Evolutionary conservation across 23 red algal genomes (phyloP), one percentile per base, ranked within the genome.

Genomic region (Porphyridium purpureum): DNA sequence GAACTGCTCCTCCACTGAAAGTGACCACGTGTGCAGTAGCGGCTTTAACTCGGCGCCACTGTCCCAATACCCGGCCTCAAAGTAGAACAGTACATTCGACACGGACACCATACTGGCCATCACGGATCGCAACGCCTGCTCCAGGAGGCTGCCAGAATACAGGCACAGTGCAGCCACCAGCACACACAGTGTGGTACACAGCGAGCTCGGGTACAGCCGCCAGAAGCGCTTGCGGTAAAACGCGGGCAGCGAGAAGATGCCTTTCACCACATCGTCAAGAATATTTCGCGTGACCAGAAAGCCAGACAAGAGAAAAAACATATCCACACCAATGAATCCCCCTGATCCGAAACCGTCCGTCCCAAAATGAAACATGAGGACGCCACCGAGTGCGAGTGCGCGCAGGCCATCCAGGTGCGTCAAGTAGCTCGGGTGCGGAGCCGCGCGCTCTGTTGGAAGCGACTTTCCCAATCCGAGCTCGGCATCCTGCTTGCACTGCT

Each of bases 231-330:
- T 20, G 3, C 2, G 1, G 1, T 1, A 3, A 7, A 4, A 54
- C 11, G 3, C 1, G 21, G 22, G 2, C 21, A 3, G 9, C 2
- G 3, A 27, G 5, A 54, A 24, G 1, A 25, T 1, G 21, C 50
- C 50, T 25, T 8, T 23, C 26, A 26, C 5, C 11, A 54, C 9
- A 1, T 11, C 3, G 1, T 11, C 21, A 11, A 19, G 50, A 23
- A 54, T 54, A 1, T 1, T 1, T 11, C 50, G 50, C 11, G 50
- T 54, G 21, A 54, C 28, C 1, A 54, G 50, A 23, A 2, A 54
- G 50, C 50, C 50, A 11, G 50, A 24, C 21, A 54, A 25, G 22
- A 54, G 21, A 25, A 54, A 23, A 5, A 54, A 54, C 21, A 54
- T 5, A 25, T 54, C 50, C 14, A 2, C 50, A 1, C 50, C 50